Evolutionary conservation across 2,329 filamentous ascomycete genomes (phyloP).

Genomic region (Helotiales sp.): DNA sequence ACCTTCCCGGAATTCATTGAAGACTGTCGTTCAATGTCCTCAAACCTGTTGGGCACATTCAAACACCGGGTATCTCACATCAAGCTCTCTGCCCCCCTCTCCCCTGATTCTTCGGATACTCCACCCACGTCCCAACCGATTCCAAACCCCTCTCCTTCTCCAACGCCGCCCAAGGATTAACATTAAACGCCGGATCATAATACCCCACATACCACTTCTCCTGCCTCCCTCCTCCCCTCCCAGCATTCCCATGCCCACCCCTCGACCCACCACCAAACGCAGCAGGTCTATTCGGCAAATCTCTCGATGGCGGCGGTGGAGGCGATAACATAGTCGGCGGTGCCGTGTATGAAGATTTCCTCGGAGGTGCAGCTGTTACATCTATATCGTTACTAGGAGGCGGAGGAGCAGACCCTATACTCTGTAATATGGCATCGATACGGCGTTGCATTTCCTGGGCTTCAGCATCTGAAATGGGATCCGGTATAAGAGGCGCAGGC

Average conservation of each 20-base stretch:
- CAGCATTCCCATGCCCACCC: slow-evolving; percentile 15
- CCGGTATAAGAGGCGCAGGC: slow-evolving; percentile 5
- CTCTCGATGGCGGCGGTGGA: slow-evolving; percentile 6
- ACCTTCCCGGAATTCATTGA: background rate
- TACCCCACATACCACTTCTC: slow-evolving; percentile 67
- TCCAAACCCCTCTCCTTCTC: slow-evolving; percentile 54
- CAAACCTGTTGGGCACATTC: no score
- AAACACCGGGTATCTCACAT: no score
- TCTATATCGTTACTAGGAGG: slow-evolving; percentile 13
- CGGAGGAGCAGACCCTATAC: slow-evolving; percentile 19
- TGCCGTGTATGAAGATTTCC: background rate
- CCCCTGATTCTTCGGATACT: slow-evolving; percentile 13
- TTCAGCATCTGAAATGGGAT: slow-evolving; percentile 21
- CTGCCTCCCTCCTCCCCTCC: slow-evolving; percentile 48
- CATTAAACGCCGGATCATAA: slow-evolving; percentile 71
- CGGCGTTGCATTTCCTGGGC: slow-evolving; percentile 34
- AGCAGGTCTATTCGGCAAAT: slow-evolving; percentile 24
- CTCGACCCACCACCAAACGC: background rate
- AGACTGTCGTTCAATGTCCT: no score
- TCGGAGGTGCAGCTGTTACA: background rate
- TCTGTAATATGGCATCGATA: slow-evolving; percentile 38
- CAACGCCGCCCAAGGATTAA: slow-evolving; percentile 72
- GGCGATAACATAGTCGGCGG: slow-evolving; percentile 6
- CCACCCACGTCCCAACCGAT: slow-evolving; percentile 53
- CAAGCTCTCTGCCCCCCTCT: slow-evolving; percentile 3